Percentiles rank a stretch among this genome's conserved stretches.
These are phyloP conservation scores for Barnettozyma siamensis DNA, from an alignment of 805 yeast species.

Conservation along the genomic window DNA sequence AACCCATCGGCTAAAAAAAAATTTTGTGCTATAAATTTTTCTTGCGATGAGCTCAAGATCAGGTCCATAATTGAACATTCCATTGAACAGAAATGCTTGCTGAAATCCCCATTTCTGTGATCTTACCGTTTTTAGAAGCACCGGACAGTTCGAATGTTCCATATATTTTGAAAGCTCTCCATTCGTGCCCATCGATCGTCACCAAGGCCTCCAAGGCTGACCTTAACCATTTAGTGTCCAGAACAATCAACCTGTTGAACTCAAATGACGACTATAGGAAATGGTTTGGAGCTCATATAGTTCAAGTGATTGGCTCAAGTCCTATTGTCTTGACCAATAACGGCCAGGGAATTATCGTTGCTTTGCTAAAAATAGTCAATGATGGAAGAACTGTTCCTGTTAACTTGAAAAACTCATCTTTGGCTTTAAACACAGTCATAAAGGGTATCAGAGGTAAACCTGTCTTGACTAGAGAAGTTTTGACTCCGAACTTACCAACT, in stretches of 20 bases:
- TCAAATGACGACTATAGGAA: constrained; percentile 28
- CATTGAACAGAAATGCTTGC: constrained; percentile 6
- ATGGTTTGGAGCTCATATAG: constrained; percentile 33
- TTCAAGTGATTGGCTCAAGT: constrained; percentile 21
- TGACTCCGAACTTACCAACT: constrained; percentile 71
- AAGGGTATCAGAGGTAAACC: constrained; percentile 68
- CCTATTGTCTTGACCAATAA: constrained; percentile 29
- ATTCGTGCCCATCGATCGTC: constrained; percentile 26
- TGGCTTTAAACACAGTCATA: constrained; percentile 27
- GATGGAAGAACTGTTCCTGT: constrained; percentile 25
- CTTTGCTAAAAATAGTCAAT: constrained; percentile 31
- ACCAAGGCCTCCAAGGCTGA: constrained; percentile 43
- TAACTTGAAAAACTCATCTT: constrained; percentile 28
- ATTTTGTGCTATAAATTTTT: neutral
- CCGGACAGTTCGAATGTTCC: constrained; percentile 18
- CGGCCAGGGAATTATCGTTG: constrained; percentile 33
- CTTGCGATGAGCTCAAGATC: constrained; percentile 10
- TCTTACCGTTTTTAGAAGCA: constrained; percentile 16
- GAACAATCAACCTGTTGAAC: constrained; percentile 27
- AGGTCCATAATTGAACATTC: neutral
- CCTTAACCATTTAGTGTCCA: constrained; percentile 42
- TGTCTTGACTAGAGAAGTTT: constrained; percentile 72
- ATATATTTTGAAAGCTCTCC: constrained; percentile 20
- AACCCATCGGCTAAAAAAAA: neutral
- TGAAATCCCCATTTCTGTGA: constrained; percentile 22